A percentile compares a stretch with the other conserved stretches of the same genome.
These are phyloP conservation scores for Xylariomycetidae sp. DNA, from an alignment of 2,329 filamentous ascomycete genomes.

Conservation along the genomic window DNA sequence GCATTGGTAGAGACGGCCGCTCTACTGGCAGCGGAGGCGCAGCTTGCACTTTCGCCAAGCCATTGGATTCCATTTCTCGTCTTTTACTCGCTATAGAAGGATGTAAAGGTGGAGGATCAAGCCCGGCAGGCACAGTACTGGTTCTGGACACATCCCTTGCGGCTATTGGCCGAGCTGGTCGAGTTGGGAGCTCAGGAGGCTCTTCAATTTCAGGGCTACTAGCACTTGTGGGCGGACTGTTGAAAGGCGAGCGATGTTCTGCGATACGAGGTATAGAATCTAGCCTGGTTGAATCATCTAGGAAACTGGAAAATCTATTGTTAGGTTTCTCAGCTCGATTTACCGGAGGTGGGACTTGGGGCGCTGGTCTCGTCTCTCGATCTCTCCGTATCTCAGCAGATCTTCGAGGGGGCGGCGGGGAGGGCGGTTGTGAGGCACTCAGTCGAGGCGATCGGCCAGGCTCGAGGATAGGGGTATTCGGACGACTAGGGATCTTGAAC, in stretches of 20 bases:
- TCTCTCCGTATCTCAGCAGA: conserved; percentile 56
- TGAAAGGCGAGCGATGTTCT: conserved; percentile 70
- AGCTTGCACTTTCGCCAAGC: conserved; percentile 30
- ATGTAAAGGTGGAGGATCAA: conserved; percentile 51
- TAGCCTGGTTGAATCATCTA: conserved; percentile 23
- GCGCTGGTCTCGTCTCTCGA: conserved; percentile 33
- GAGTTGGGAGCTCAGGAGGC: conserved; percentile 44
- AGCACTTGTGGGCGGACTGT: conserved; percentile 74
- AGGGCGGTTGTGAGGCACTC: conserved; percentile 49
- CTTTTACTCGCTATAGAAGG: conserved; percentile 40
- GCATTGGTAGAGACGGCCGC: conserved; percentile 45
- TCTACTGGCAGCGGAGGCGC: conserved; percentile 40
- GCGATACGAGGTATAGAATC: conserved; percentile 33
- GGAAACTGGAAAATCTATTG: conserved; percentile 44
- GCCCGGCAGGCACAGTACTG: conserved; percentile 31
- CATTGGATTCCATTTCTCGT: conserved; percentile 39
- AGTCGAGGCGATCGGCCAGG: conserved; percentile 44
- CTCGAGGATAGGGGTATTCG: conserved; percentile 49
- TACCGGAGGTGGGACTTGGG: conserved; percentile 63
- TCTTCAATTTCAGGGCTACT: conserved; percentile 52
- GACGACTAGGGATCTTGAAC: conserved; percentile 51
- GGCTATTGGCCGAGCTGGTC: conserved; percentile 44
- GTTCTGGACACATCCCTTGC: conserved; percentile 25
- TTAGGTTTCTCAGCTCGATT: conserved; percentile 79
- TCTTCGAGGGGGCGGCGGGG: conserved; percentile 58